These are phyloP conservation scores for Vitis cinerea DNA, from an alignment of 164 flowering plant genomes.

Conservation along the genomic window DNA sequence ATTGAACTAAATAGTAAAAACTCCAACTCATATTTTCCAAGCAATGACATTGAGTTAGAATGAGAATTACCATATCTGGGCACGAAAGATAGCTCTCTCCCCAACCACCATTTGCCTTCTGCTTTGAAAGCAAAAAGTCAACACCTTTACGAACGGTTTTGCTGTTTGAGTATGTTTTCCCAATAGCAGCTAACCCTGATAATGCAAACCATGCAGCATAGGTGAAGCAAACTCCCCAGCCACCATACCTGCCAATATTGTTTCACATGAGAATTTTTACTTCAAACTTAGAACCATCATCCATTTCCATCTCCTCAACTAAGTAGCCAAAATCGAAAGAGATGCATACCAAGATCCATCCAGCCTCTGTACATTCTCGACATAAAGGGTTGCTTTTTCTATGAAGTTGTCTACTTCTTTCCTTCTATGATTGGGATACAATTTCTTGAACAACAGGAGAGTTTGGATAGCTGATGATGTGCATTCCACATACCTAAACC, in stretches of 20 bases:
- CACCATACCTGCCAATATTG: conserved; percentile 40
- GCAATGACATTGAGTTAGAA: no score
- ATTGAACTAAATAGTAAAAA: no score
- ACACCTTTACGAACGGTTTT: conserved; percentile 35
- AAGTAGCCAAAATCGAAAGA: no score
- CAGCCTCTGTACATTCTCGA: conserved; percentile 33
- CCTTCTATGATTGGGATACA: conserved; percentile 43
- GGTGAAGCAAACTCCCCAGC: conserved; percentile 53
- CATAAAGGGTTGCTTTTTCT: conserved; percentile 25
- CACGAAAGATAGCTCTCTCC: conserved; percentile 59
- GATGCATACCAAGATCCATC: conserved; percentile 49
- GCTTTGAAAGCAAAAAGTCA: conserved; percentile 36
- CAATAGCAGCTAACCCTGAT: conserved; percentile 38
- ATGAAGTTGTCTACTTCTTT: conserved; percentile 40
- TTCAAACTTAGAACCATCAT: no score
- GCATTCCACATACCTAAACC: conserved; percentile 33
- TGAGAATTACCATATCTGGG: conserved; percentile 35
- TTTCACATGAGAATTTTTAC: neutral
- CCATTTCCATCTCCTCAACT: no score
- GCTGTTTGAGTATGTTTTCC: conserved; percentile 36
- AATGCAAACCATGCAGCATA: conserved; percentile 52
- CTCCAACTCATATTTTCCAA: no score
- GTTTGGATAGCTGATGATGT: conserved; percentile 42
- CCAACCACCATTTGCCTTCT: conserved; percentile 52
- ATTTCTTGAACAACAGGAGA: conserved; percentile 31